Conservation (phyloP, 1,139 yeast genomes). For the Arxiozyma bovina region DNA sequence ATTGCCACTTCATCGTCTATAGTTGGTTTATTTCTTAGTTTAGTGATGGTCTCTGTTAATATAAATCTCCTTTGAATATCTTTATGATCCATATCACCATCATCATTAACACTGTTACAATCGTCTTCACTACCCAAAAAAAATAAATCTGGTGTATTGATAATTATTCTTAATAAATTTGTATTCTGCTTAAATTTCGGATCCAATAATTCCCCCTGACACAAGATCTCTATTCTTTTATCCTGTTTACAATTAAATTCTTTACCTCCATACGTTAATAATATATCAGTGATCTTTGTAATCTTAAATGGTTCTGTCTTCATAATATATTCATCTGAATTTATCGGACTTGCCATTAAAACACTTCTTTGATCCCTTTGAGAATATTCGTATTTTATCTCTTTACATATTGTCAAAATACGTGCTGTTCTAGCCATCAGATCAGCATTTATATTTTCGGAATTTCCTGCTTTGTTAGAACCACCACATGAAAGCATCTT, state of each 20-base stretch:
- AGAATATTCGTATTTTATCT: not conserved
- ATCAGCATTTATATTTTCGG: not conserved
- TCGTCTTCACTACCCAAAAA: not conserved
- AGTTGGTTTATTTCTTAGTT: not conserved
- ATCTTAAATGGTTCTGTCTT: not conserved
- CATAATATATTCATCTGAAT: not conserved
- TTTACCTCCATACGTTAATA: not conserved
- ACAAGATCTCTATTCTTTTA: not conserved
- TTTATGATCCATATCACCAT: not conserved
- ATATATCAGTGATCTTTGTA: not conserved
- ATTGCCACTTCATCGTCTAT: not conserved
- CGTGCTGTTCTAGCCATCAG: not conserved
- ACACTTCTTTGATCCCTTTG: not conserved
- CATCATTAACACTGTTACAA: not conserved
- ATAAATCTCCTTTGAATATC: not conserved
- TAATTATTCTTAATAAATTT: not conserved
- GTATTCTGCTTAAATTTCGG: not conserved
- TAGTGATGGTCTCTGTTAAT: not conserved
- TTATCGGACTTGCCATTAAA: not conserved
- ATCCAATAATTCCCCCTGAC: not conserved
- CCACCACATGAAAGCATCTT: slow-evolving; percentile 12
- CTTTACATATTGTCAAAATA: not conserved
- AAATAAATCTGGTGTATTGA: not conserved
- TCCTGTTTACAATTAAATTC: not conserved
- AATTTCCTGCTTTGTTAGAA: not conserved